These are phyloP conservation scores for Lagenidium giganteum DNA, from an alignment of 352 stramenopile genomes.

Conservation along the genomic window DNA sequence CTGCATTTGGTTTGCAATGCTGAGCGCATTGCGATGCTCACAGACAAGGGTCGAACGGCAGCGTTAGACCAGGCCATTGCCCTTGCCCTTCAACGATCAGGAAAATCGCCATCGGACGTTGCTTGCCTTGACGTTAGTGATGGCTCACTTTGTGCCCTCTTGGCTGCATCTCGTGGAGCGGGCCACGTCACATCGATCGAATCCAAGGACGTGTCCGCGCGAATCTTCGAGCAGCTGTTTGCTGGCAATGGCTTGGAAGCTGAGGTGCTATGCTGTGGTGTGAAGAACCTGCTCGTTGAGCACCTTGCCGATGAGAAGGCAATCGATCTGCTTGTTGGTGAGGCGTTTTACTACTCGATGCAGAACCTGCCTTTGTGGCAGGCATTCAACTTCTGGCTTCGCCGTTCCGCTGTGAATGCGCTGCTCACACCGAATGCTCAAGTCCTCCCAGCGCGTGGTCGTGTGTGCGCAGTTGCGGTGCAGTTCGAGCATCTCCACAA, in stretches of 20 bases:
- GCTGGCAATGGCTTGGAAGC: conserved; percentile 39
- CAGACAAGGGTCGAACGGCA: conserved; percentile 25
- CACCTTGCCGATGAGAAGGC: conserved; percentile 46
- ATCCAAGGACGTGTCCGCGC: conserved; percentile 75
- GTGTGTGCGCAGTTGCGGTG: conserved; percentile 56
- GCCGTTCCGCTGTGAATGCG: conserved; percentile 40
- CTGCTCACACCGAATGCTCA: conserved; percentile 32
- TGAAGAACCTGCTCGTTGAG: conserved; percentile 53
- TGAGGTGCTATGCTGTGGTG: conserved; percentile 59
- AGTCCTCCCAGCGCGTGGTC: conserved; percentile 41
- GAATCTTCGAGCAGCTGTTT: conserved; percentile 71
- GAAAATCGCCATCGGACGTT: conserved; percentile 19
- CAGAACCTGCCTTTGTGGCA: conserved; percentile 81
- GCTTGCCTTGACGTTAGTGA: conserved; percentile 74
- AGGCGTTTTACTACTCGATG: conserved; percentile 86
- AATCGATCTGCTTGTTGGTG: conserved; percentile 57
- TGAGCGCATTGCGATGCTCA: conserved; percentile 75
- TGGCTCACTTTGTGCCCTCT: conserved; percentile 55
- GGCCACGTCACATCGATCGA: conserved; percentile 65
- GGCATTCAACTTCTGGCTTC: conserved; percentile 81
- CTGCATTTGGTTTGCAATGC: conserved; percentile 79
- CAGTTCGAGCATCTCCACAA: conserved; percentile 68
- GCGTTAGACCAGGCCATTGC: conserved; percentile 38
- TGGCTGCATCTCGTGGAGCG: conserved; percentile 46
- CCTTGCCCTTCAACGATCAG: conserved; percentile 20